phyloP scores from a whole-genome alignment of 495 filamentous ascomycete genomes.

The Hypoxylon lienhwacheense region DNA sequence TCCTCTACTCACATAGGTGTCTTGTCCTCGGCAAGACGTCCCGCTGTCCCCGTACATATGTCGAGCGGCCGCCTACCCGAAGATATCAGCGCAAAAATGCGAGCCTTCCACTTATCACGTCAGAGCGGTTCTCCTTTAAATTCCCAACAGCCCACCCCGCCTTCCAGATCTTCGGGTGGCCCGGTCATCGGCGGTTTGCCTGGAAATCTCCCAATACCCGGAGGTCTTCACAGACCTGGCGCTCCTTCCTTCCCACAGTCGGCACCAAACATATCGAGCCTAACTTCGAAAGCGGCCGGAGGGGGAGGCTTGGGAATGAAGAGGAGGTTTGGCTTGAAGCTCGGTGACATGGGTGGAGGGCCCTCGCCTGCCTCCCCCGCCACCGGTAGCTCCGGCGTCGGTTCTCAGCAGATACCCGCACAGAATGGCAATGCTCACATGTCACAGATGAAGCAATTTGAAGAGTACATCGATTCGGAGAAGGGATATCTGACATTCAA shows the following conservation, averaged over 20 bases:
- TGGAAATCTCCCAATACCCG: slow-evolving; percentile 46
- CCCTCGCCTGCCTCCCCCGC: slow-evolving; percentile 31
- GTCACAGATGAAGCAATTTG: slow-evolving; percentile 85
- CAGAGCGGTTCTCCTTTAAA: slow-evolving; percentile 33
- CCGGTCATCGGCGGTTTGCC: slow-evolving; percentile 44
- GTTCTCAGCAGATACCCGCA: slow-evolving; percentile 15
- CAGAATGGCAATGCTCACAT: slow-evolving; percentile 50
- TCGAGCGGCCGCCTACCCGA: slow-evolving; percentile 65
- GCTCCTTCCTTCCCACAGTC: slow-evolving; percentile 51
- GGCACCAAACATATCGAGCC: slow-evolving; percentile 49
- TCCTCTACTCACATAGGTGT: slow-evolving; percentile 81
- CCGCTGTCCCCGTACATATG: slow-evolving; percentile 54
- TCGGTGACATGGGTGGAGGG: slow-evolving; percentile 43
- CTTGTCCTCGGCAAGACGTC: slow-evolving; percentile 75
- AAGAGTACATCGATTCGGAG: slow-evolving; percentile 87
- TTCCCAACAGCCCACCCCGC: slow-evolving; percentile 41
- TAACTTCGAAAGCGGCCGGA: slow-evolving; percentile 32
- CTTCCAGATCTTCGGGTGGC: slow-evolving; percentile 43
- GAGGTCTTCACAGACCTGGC: slow-evolving; percentile 44
- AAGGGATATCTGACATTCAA: slow-evolving; percentile 90
- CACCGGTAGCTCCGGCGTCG: not conserved
- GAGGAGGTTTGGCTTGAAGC: slow-evolving; percentile 43
- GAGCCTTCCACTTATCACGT: slow-evolving; percentile 66
- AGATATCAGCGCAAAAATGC: slow-evolving; percentile 81
- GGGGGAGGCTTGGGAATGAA: slow-evolving; percentile 35